Conservation (phyloP, 768 basidiomycete species). For the Suillus subluteus region DNA sequence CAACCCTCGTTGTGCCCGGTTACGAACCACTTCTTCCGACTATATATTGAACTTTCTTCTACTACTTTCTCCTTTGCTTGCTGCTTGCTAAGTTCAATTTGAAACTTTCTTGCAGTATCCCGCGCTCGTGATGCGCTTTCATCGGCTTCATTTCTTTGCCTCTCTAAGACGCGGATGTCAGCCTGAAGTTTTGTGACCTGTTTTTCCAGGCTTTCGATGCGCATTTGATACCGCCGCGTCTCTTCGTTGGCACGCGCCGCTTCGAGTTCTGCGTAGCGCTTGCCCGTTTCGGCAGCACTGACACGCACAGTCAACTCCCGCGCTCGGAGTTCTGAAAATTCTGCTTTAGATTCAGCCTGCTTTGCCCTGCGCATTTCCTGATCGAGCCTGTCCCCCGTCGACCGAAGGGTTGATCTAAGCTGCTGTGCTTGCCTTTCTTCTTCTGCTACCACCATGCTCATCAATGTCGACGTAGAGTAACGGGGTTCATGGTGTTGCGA, state of each 20-base stretch:
- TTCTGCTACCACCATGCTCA: constrained; percentile 49
- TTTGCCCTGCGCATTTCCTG: constrained; percentile 59
- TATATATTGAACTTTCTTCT: constrained; percentile 45
- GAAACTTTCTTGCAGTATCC: constrained; percentile 46
- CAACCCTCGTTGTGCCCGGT: constrained; percentile 49
- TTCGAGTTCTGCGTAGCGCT: constrained; percentile 42
- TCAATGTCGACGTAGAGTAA: constrained; percentile 36
- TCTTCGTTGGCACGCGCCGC: constrained; percentile 49
- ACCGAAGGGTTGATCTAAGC: constrained; percentile 55
- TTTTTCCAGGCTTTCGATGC: constrained; percentile 49
- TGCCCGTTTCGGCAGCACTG: constrained; percentile 45
- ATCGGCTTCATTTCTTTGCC: constrained; percentile 44
- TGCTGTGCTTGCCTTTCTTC: constrained; percentile 61
- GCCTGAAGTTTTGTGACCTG: constrained; percentile 42
- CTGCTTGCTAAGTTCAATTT: constrained; percentile 47
- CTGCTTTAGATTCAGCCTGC: constrained; percentile 52
- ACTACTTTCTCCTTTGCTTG: constrained; percentile 46
- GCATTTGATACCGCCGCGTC: constrained; percentile 47
- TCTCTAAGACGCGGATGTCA: constrained; percentile 38
- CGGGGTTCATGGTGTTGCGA: constrained; percentile 44
- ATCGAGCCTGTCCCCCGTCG: constrained; percentile 57
- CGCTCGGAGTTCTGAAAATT: constrained; percentile 52
- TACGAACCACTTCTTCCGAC: constrained; percentile 48
- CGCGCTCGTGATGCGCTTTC: constrained; percentile 46
- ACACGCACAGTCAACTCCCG: constrained; percentile 44